Base-by-base conservation (phyloP, 2,329 filamentous ascomycete species). In the Cadophora sp. region DNA sequence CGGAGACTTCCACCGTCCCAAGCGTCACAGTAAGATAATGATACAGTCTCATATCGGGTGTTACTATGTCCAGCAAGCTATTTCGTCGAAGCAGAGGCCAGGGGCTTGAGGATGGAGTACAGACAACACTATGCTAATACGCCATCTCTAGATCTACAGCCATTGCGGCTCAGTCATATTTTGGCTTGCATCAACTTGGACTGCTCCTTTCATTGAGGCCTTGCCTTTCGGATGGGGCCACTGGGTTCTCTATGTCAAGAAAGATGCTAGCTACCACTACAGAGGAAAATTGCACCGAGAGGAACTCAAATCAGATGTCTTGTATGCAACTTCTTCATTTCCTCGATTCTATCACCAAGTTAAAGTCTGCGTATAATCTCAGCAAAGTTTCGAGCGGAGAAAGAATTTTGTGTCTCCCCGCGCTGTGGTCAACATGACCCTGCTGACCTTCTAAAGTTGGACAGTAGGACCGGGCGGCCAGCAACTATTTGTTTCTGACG, bases 261-360 rank as follows among this genome's bases (percentile, higher is more conserved):
- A 62, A 30, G 70, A 72, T 27, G 66, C 61, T 41, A 51, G 50
- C 13, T 70, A 66, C 66, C 61, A 63, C 27, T 51, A 68, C 55
- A 63, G 66, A 59, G 67, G 69, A 1, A 53, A 55, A 47, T 59
- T 68, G 50, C 51, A 62, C 51, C 63, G 43, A 24, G 36, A 66
- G 14, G 65, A 70, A 36, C 55, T 72, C 1, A 61, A 63, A 22
- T 68, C 65, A 24, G 70, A 72, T 59, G 55, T 69, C 7, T 72
- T 58, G 65, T 66, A 27, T 59, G 65, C 8, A 24, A 1, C 14
- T 24, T 24, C 27, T 51, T 24, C 1, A 59, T 20, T 16, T 20
- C n/a, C 14, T 11, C 14, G 36, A 53, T 7, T 24, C 20, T 16
- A 14, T 13, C 20, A 3, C 16, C 18, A n/a, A 30, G 13, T 13